Evolutionary conservation across 129 eudicot genomes (phyloP).

Genomic region (Escallonia rubra): DNA sequence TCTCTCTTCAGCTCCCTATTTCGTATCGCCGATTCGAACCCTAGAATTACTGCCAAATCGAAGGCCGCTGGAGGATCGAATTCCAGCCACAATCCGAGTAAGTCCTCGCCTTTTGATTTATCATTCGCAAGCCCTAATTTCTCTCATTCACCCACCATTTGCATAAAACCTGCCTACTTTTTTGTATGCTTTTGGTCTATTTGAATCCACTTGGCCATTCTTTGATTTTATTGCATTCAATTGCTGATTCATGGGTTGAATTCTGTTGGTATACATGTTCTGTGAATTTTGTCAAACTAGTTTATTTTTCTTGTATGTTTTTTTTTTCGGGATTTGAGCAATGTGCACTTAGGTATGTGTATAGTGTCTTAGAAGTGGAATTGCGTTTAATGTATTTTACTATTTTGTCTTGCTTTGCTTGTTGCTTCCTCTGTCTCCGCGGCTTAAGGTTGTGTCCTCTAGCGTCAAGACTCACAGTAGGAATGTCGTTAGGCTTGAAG

Average conservation of each 20-base stretch:
- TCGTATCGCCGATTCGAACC: conserved; percentile 55
- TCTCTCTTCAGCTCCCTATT: conserved; percentile 4
- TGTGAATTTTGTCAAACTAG: too few species aligned
- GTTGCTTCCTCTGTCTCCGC: too few species aligned
- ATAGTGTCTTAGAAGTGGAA: too few species aligned
- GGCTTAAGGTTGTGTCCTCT: too few species aligned
- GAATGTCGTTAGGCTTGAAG: too few species aligned
- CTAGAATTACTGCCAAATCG: conserved; percentile 20
- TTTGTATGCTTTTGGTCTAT: background rate
- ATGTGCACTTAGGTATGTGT: too few species aligned
- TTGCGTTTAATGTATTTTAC: too few species aligned
- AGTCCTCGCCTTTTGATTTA: conserved; percentile 23
- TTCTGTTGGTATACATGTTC: background rate
- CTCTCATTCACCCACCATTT: background rate
- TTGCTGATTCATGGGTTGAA: conserved; percentile 11
- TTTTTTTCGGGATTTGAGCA: too few species aligned
- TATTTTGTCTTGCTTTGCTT: too few species aligned
- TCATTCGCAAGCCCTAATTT: conserved; percentile 46
- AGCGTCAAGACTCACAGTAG: too few species aligned
- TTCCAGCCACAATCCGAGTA: conserved; percentile 28
- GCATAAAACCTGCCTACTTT: conserved; percentile 16
- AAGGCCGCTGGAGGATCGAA: conserved; percentile 20
- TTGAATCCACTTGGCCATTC: background rate
- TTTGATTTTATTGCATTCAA: conserved; percentile 5
- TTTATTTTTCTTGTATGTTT: too few species aligned